Evolutionary conservation across 306 rosid species (phyloP).

Genomic region (Medicago truncatula): MtrunA17r5.0-ANR NC_053046.1:1954501-1955000

Average conservation of each 20-base stretch:
- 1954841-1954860: slow-evolving; percentile 26
- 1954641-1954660: slow-evolving; percentile 81
- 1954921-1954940: slow-evolving; percentile 94
- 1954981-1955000: slow-evolving; percentile 82
- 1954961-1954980: slow-evolving; percentile 63
- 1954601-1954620: slow-evolving; percentile 28
- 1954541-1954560: slow-evolving; percentile 28
- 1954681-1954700: slow-evolving; percentile 79
- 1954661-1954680: slow-evolving; percentile 98
- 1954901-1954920: slow-evolving; percentile 97
- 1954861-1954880: slow-evolving; percentile 14
- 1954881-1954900: slow-evolving; percentile 32
- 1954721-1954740: slow-evolving; percentile 87
- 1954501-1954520: slow-evolving; percentile 8
- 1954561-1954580: slow-evolving; percentile 14
- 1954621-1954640: slow-evolving; percentile 45
- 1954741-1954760: slow-evolving; percentile 93
- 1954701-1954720: slow-evolving; percentile 88
- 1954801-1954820: slow-evolving; percentile 29
- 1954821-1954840: slow-evolving; percentile 32
- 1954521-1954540: slow-evolving; percentile 20
- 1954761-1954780: slow-evolving; percentile 55
- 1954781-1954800: slow-evolving; percentile 37
- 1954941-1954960: slow-evolving; percentile 95
- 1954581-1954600: slow-evolving; percentile 30